These are phyloP conservation scores for Mycena pura DNA, from an alignment of 768 basidiomycete species.

Conservation along the genomic window DNA sequence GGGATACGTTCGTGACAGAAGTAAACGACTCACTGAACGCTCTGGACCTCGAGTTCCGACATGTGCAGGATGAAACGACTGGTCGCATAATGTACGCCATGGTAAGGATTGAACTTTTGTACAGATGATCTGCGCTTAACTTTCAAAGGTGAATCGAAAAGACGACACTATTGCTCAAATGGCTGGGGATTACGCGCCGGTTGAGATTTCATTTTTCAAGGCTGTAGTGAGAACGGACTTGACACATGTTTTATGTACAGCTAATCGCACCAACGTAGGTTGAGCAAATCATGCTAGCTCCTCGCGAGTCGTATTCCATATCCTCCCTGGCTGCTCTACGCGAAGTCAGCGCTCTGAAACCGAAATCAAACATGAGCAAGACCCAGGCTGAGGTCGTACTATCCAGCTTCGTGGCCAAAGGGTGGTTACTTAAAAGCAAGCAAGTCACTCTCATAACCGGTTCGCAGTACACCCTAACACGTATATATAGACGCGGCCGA, in stretches of 20 bases:
- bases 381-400: slow-evolving; percentile 76
- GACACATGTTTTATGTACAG: neutral
- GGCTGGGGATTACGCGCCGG: slow-evolving; percentile 81
- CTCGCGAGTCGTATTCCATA: slow-evolving; percentile 74
- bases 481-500: slow-evolving; percentile 59
- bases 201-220: slow-evolving; percentile 87
- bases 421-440: slow-evolving; percentile 81
- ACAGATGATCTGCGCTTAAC: neutral
- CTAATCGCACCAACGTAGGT: slow-evolving; percentile 67
- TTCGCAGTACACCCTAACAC: neutral
- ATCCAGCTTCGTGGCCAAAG: slow-evolving; percentile 82
- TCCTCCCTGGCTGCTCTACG: slow-evolving; percentile 80
- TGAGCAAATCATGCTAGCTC: slow-evolving; percentile 86
- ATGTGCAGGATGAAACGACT: slow-evolving; percentile 64
- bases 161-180: slow-evolving; percentile 84
- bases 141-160: slow-evolving; percentile 75
- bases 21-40: slow-evolving; percentile 71
- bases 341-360: slow-evolving; percentile 65
- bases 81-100: slow-evolving; percentile 72
- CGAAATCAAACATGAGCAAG: slow-evolving; percentile 70
- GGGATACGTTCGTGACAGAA: slow-evolving; percentile 63
- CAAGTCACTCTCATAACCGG: slow-evolving; percentile 41
- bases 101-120: slow-evolving; percentile 47
- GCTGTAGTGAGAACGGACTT: slow-evolving; percentile 63
- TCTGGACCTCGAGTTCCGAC: slow-evolving; percentile 76